phyloP scores from a whole-genome alignment of 2,329 filamentous ascomycete species.

The Fusarium sp. region DNA sequence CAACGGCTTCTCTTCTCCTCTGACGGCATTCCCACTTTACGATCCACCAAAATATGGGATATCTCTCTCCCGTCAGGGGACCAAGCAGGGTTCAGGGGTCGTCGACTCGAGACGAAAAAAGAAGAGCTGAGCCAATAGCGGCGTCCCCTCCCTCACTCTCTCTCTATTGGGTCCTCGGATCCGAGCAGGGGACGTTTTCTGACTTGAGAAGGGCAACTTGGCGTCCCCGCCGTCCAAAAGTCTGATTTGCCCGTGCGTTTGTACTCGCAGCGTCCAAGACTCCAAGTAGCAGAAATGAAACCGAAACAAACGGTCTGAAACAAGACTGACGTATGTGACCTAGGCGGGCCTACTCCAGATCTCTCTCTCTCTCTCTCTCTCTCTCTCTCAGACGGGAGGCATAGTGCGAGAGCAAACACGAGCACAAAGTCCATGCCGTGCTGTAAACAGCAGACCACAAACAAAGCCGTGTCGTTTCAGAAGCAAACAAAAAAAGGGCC shows the following conservation, averaged over 20 bases:
- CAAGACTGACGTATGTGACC: conserved; percentile 23
- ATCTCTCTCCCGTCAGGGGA: conserved; percentile 7
- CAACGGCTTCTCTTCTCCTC: conserved; percentile 2
- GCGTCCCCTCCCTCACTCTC: background rate
- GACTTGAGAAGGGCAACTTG: conserved; percentile 12
- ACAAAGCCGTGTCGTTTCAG: conserved; percentile 26
- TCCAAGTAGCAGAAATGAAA: conserved; percentile 25
- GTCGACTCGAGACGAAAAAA: conserved; percentile 6
- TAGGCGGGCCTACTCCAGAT: no score
- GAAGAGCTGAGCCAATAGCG: background rate
- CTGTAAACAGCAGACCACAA: background rate
- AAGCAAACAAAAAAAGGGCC: conserved; percentile 18
- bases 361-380: no score
- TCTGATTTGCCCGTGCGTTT: conserved; percentile 18
- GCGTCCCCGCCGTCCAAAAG: conserved; percentile 8
- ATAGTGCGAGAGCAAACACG: conserved; percentile 16
- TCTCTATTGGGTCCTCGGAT: background rate
- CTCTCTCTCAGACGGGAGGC: no score
- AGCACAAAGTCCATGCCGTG: conserved; percentile 16
- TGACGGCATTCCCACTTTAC: conserved; percentile 29
- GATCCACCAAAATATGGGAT: conserved; percentile 30
- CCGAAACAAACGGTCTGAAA: conserved; percentile 39
- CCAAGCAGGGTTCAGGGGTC: conserved; percentile 11
- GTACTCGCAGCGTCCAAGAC: background rate
- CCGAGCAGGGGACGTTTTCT: conserved; percentile 1